These are phyloP conservation scores for Yarrowia keelungensis DNA, from an alignment of 805 yeast species.

Conservation along the genomic window DNA sequence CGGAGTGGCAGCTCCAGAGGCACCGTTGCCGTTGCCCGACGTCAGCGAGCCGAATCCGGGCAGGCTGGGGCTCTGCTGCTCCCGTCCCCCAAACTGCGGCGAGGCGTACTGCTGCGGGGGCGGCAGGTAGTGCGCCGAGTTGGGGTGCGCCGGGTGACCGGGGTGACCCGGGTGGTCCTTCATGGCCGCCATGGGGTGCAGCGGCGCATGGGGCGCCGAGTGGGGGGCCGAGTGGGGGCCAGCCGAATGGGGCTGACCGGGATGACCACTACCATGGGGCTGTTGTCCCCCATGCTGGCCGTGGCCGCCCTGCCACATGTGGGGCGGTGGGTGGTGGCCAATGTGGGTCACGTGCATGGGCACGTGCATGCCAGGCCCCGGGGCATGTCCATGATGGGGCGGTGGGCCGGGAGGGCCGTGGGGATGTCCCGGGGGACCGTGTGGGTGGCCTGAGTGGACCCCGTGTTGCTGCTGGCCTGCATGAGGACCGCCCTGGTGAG, in stretches of 20 bases:
- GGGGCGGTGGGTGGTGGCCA: slow-evolving; percentile 36
- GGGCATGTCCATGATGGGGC: background rate
- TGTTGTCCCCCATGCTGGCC: too few species aligned
- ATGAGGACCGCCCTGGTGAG: background rate
- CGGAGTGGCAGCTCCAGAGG: background rate
- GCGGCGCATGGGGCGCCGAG: slow-evolving; percentile 2
- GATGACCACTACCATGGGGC: too few species aligned
- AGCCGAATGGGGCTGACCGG: too few species aligned
- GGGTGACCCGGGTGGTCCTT: slow-evolving; percentile 20
- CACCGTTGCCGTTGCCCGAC: background rate
- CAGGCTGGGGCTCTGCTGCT: slow-evolving; percentile 17
- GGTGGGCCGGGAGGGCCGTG: background rate
- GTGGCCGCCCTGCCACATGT: slow-evolving; percentile 24
- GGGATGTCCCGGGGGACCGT: background rate
- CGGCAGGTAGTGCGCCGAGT: slow-evolving; percentile 18
- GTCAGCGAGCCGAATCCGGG: slow-evolving; percentile 9
- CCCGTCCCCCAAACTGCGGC: slow-evolving; percentile 5
- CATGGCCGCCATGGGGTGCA: slow-evolving; percentile 36
- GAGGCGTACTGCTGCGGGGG: slow-evolving; percentile 35
- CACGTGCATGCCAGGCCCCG: slow-evolving; percentile 11
- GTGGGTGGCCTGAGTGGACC: too few species aligned
- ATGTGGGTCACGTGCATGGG: slow-evolving; percentile 39
- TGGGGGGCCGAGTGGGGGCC: background rate
- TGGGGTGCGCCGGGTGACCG: too few species aligned
- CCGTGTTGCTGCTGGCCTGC: background rate